Conservation (phyloP, 2,329 filamentous ascomycete species). For the Coleophoma cylindrospora region DNA sequence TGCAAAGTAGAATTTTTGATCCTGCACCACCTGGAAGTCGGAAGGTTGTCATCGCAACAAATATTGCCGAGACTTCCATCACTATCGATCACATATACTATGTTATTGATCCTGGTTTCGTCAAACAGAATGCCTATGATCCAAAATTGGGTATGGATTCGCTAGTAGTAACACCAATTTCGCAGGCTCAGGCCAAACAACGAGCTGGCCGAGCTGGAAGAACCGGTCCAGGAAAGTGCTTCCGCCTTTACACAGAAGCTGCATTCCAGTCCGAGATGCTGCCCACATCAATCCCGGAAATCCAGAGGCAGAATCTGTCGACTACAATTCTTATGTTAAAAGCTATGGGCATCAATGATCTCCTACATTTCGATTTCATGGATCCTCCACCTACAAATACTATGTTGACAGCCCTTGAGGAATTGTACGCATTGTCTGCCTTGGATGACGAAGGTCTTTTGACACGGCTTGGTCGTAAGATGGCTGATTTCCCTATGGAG, state of each 20-base stretch:
- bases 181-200: slow-evolving; percentile 94
- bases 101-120: slow-evolving; percentile 93
- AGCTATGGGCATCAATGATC: slow-evolving; percentile 97
- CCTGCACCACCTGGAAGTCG: slow-evolving; percentile 79
- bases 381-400: slow-evolving; percentile 96
- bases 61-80: slow-evolving; percentile 96
- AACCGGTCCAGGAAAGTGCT: slow-evolving; percentile 94
- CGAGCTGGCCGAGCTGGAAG: slow-evolving; percentile 87
- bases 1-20: slow-evolving; percentile 92
- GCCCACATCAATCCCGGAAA: slow-evolving; percentile 92
- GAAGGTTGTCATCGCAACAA: slow-evolving; percentile 96
- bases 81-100: slow-evolving; percentile 98
- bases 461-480: slow-evolving; percentile 87
- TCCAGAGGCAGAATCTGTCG: slow-evolving; percentile 89
- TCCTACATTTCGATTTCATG: slow-evolving; percentile 98
- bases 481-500: slow-evolving; percentile 99
- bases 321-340: slow-evolving; percentile 97
- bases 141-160: slow-evolving; percentile 98
- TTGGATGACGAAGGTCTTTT: slow-evolving; percentile 93
- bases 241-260: slow-evolving; percentile 89
- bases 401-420: slow-evolving; percentile 93
- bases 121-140: slow-evolving; percentile 96
- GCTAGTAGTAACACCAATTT: slow-evolving; percentile 91
- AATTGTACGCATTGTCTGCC: slow-evolving; percentile 86
- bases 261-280: slow-evolving; percentile 97